A percentile compares a stretch with the other conserved stretches of the same genome.
Evolutionary conservation across 1,284 basidiomycete species (phyloP).

Genomic region (Leccinum ponderosum): DNA sequence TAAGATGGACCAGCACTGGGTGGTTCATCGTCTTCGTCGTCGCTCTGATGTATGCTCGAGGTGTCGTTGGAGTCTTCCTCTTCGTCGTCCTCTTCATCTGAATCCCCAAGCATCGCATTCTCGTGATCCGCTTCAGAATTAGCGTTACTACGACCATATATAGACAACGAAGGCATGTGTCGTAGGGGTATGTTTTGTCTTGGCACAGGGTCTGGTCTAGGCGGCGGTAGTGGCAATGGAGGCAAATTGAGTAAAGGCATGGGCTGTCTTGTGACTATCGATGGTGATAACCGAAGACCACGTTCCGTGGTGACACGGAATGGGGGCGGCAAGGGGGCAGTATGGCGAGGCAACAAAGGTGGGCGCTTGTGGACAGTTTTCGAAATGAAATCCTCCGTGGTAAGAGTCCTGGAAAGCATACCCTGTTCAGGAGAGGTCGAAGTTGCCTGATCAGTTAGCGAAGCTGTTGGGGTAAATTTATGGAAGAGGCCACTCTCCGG

Average conservation of each 20-base stretch:
- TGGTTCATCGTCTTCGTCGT: slow-evolving; percentile 32
- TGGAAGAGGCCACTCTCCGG: slow-evolving; percentile 3
- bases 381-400: neutral
- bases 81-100: slow-evolving; percentile 39
- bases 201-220: slow-evolving; percentile 18
- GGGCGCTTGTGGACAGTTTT: slow-evolving; percentile 4
- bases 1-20: slow-evolving; percentile 23
- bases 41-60: slow-evolving; percentile 36
- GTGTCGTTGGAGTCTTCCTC: slow-evolving; percentile 28
- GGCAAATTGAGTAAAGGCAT: slow-evolving; percentile 30
- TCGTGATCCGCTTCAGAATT: slow-evolving; percentile 42
- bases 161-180: slow-evolving; percentile 51
- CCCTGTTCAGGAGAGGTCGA: slow-evolving; percentile 4
- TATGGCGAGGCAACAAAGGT: slow-evolving; percentile 8
- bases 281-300: slow-evolving; percentile 33
- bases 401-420: neutral
- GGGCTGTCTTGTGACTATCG: slow-evolving; percentile 31
- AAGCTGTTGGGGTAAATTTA: slow-evolving; percentile 7
- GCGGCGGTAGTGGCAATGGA: slow-evolving; percentile 18
- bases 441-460: neutral
- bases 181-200: slow-evolving; percentile 35
- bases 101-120: slow-evolving; percentile 37
- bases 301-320: slow-evolving; percentile 29
- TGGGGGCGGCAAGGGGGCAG: slow-evolving; percentile 20
- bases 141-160: slow-evolving; percentile 40